A percentile compares a stretch with the other conserved stretches of the same genome.
Conservation (phyloP, 2,329 filamentous ascomycete genomes). For the Curvularia lunata region DNA sequence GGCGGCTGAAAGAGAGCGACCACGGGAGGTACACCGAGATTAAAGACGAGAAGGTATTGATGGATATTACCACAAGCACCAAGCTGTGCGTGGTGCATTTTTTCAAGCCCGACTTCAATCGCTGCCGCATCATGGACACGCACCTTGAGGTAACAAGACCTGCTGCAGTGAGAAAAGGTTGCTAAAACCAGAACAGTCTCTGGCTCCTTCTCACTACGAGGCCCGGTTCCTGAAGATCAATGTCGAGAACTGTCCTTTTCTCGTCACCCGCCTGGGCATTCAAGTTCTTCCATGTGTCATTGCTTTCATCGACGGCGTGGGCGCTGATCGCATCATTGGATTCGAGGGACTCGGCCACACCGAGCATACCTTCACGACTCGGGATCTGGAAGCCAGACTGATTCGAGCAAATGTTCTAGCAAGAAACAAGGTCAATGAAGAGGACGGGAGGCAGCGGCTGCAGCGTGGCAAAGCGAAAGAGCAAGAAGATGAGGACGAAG, state of each 20-base stretch:
- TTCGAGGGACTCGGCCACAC: constrained; percentile 64
- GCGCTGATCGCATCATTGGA: constrained; percentile 63
- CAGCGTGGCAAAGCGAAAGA: constrained; percentile 40
- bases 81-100: constrained; percentile 68
- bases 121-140: constrained; percentile 67
- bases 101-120: constrained; percentile 67
- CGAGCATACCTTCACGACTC: constrained; percentile 60
- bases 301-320: constrained; percentile 62
- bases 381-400: constrained; percentile 61
- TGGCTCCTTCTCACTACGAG: constrained; percentile 65
- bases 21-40: constrained; percentile 63
- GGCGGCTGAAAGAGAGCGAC: constrained; percentile 57
- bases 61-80: constrained; percentile 66
- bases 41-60: constrained; percentile 63
- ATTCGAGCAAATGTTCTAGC: constrained; percentile 59
- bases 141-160: constrained; percentile 55
- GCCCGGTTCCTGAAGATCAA: constrained; percentile 64
- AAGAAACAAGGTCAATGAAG: constrained; percentile 58
- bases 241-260: constrained; percentile 65
- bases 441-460: constrained; percentile 46
- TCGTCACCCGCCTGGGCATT: constrained; percentile 64
- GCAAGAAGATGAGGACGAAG: constrained; percentile 55
- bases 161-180: neutral
- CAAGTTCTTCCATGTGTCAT: constrained; percentile 66
- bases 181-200: constrained; percentile 39